These are phyloP conservation scores for Saccharomycopsis oosterbeekiorum DNA, from an alignment of 805 yeast species.

Conservation along the genomic window DNA sequence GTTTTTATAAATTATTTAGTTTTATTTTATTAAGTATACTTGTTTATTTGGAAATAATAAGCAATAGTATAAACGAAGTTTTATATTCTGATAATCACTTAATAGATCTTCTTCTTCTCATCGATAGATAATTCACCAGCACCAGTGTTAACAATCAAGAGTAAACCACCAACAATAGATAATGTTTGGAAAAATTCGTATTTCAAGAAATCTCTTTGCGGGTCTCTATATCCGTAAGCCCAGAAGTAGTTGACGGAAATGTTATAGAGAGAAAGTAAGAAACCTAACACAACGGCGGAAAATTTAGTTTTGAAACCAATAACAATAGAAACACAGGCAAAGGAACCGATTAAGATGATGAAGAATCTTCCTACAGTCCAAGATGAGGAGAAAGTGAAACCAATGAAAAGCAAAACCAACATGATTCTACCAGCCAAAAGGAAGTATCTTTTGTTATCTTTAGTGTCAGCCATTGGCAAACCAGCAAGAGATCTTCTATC, in stretches of 20 bases:
- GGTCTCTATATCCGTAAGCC: constrained; percentile 59
- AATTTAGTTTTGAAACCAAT: constrained; percentile 91
- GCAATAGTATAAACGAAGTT: background rate
- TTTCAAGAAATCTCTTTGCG: constrained; percentile 78
- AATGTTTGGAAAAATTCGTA: constrained; percentile 93
- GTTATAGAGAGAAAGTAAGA: constrained; percentile 67
- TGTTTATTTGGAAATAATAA: background rate
- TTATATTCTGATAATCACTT: constrained; percentile 16
- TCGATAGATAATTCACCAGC: constrained; percentile 92
- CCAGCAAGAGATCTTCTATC: constrained; percentile 70
- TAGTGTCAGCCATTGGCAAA: constrained; percentile 57
- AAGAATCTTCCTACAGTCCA: constrained; percentile 55
- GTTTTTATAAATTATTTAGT: background rate
- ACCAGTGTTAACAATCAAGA: constrained; percentile 87
- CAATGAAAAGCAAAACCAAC: constrained; percentile 73
- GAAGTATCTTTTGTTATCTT: constrained; percentile 71
- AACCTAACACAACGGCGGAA: constrained; percentile 62
- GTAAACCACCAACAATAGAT: constrained; percentile 88
- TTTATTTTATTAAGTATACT: background rate
- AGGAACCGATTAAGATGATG: constrained; percentile 58
- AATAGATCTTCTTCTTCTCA: constrained; percentile 90
- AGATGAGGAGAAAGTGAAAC: constrained; percentile 67
- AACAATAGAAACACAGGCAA: constrained; percentile 65
- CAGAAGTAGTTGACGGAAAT: constrained; percentile 80
- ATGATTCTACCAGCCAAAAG: constrained; percentile 81